Evolutionary conservation across 164 flowering plant species (phyloP), one percentile per base, ranked within the genome.

Genomic region (Liquidambar formosana): DNA sequence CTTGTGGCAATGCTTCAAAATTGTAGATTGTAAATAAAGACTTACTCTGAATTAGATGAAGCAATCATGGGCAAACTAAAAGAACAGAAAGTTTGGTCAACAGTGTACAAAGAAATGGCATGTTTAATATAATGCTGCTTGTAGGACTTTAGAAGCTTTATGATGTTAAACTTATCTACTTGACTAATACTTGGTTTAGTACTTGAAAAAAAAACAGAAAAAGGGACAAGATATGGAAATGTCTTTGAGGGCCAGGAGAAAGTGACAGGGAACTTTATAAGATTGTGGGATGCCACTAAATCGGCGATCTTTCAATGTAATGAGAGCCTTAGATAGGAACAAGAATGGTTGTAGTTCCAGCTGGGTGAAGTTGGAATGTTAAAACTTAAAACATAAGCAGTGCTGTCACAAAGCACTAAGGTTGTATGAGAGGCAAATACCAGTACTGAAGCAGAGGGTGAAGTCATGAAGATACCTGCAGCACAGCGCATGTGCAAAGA

Each of bases 91-190:
- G 33, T 57, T 46, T 73, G 51, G n/a, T 56, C 44, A 54, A 11
- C 44, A 62, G 57, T 74, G 69, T 69, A 38, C 47, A 68, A 11
- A 59, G 61, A 25, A 49, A 66, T 61, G 33, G 63, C 63, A 11
- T 47, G 18, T 53, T 10, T 47, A 61, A 38, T 49, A 16, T 3
- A 11, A 15, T 10, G 49, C 41, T 33, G 16, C 49, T 46, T 21
- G 22, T 53, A 28, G 43, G 18, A 44, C 57, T 18, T n/a, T 68
- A 19, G 12, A 28, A n/a, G 41, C 58, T 26, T 48, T n/a, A 22
- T 54, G 57, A 54, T 25, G 4, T 12, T 23, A 57, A 23, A 19
- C 13, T 25, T 57, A 13, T 57, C 25, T 57, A 14, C 33, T 57
- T 57, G 60, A 11, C 25, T 25, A 25, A 19, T n/a, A 19, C 8